Conservation (phyloP, 1,284 basidiomycete species). For the Heimioporus punctisporus region DNA sequence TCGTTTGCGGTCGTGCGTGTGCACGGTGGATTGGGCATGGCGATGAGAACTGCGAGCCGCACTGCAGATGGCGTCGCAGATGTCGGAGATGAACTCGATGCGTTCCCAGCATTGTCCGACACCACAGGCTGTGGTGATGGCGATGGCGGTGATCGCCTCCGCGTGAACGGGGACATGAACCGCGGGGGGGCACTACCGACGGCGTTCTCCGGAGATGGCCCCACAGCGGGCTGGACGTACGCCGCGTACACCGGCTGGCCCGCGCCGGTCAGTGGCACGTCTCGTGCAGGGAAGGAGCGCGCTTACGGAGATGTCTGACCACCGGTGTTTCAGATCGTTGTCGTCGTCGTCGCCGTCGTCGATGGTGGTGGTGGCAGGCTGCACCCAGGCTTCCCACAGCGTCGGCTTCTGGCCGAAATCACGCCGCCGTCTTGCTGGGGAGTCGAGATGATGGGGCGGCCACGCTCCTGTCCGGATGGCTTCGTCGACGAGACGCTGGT, state of each 20-base stretch:
- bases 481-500: conserved; percentile 56
- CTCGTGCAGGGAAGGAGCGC: neutral
- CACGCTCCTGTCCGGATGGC: conserved; percentile 65
- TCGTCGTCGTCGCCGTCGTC: conserved; percentile 8
- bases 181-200: conserved; percentile 13
- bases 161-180: conserved; percentile 19
- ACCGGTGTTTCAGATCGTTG: conserved; percentile 32
- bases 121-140: conserved; percentile 5
- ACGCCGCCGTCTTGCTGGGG: conserved; percentile 24
- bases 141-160: conserved; percentile 10
- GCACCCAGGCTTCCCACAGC: conserved; percentile 45
- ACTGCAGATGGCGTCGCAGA: conserved; percentile 7
- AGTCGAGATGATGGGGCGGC: conserved; percentile 38
- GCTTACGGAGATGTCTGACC: conserved; percentile 38
- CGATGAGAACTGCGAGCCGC: conserved; percentile 52
- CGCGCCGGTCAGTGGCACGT: neutral
- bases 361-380: conserved; percentile 6
- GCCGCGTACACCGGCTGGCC: conserved; percentile 40
- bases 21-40: conserved; percentile 46
- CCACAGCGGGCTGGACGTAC: conserved; percentile 30
- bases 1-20: conserved; percentile 35
- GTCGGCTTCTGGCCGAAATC: conserved; percentile 50
- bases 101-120: conserved; percentile 1
- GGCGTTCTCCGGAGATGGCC: too few relatives aligned
- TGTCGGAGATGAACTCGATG: conserved; percentile 9